These are phyloP conservation scores for Buddleja alternifolia DNA, from an alignment of 257 asterid species.

Conservation along the genomic window DNA sequence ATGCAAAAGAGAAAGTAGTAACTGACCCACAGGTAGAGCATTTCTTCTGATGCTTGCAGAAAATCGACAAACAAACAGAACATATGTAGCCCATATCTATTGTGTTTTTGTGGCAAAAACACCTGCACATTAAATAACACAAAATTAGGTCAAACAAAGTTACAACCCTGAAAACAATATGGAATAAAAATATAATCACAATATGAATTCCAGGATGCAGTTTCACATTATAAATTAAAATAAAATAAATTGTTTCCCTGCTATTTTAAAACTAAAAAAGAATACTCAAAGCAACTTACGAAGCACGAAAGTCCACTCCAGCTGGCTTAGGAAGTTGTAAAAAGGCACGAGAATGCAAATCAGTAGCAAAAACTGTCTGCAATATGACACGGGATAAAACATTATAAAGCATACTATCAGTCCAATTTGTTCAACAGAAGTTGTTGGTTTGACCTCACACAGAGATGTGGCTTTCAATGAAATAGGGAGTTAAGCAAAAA, in stretches of 20 bases:
- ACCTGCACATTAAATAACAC: conserved; percentile 46
- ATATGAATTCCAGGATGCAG: not conserved
- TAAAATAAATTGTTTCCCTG: not conserved
- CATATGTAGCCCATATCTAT: conserved; percentile 94
- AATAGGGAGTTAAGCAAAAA: not conserved
- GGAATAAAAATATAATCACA: too few species aligned
- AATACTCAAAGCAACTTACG: conserved; percentile 59
- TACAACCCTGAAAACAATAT: not conserved
- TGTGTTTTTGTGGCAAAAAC: conserved; percentile 95
- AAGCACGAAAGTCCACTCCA: conserved; percentile 96
- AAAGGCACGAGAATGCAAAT: conserved; percentile 85
- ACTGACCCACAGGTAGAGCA: conserved; percentile 96
- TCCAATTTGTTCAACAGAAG: not conserved
- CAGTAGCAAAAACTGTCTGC: conserved; percentile 92
- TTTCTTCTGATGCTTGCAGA: conserved; percentile 88
- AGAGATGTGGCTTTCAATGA: not conserved
- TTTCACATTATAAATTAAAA: not conserved
- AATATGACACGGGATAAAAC: conserved; percentile 7
- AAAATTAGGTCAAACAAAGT: not conserved
- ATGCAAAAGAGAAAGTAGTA: conserved; percentile 17
- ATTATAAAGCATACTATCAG: not conserved
- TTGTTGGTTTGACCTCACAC: not conserved
- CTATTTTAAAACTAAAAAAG: not conserved
- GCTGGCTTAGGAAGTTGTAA: conserved; percentile 90
- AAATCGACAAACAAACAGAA: conserved; percentile 89